Conservation (phyloP, 116 monocot species). For the Trichopus zeylanicus region DNA sequence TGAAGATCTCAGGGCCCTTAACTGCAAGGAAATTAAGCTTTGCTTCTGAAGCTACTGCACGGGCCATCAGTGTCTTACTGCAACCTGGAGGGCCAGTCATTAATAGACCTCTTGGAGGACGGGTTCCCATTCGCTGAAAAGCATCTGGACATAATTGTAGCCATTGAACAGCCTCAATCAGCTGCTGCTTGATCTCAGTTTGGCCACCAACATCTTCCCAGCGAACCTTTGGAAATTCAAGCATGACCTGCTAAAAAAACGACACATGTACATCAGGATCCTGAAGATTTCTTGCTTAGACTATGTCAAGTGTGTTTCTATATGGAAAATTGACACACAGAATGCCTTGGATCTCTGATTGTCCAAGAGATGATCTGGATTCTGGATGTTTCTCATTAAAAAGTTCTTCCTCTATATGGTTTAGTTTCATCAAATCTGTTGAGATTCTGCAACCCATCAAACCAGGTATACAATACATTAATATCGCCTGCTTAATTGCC, state of each 20-base stretch:
- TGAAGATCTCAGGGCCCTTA: constrained; percentile 94
- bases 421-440: too few relatives aligned
- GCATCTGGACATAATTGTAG: constrained; percentile 64
- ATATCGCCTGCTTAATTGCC: too few relatives aligned
- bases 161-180: constrained; percentile 82
- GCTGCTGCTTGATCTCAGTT: constrained; percentile 57
- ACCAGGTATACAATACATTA: too few relatives aligned
- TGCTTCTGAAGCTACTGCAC: constrained; percentile 94
- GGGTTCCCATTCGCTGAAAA: constrained; percentile 62
- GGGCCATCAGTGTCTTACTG: constrained; percentile 93
- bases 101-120: constrained; percentile 60
- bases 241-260: constrained; percentile 63
- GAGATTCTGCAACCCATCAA: too few relatives aligned
- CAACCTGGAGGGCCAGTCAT: constrained; percentile 98
- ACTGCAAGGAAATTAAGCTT: constrained; percentile 92
- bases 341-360: too few relatives aligned
- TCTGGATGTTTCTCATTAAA: too few relatives aligned
- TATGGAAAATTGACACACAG: too few relatives aligned
- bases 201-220: constrained; percentile 99
- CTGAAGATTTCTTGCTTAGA: too few relatives aligned
- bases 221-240: constrained; percentile 77
- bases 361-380: too few relatives aligned
- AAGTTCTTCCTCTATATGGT: too few relatives aligned
- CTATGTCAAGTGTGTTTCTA: too few relatives aligned
- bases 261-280: too few relatives aligned